Conservation (phyloP, 2,329 filamentous ascomycete species). For the Pseudocercospora ulei region DNA sequence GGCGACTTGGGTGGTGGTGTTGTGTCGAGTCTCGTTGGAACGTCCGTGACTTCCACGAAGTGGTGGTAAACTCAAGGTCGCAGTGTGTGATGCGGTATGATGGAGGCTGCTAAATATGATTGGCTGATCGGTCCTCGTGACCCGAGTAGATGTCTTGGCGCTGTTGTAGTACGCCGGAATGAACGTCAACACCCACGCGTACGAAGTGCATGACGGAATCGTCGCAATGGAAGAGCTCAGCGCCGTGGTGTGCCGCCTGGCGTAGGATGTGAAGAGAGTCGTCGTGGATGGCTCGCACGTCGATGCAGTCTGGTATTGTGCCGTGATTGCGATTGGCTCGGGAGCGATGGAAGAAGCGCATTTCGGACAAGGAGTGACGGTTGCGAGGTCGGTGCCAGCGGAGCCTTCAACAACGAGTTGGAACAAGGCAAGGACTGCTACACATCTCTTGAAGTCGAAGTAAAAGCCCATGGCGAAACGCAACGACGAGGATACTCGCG, state of each 20-base stretch:
- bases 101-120: neutral
- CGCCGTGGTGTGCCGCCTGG: neutral
- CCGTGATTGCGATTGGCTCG: neutral
- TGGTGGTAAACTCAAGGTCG: neutral
- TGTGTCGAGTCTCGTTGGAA: neutral
- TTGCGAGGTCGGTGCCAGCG: neutral
- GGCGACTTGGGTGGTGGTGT: neutral
- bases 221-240: conserved; percentile 1
- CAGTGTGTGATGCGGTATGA: conserved; percentile 5
- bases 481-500: too few relatives aligned
- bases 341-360: neutral
- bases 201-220: conserved; percentile 2
- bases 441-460: too few relatives aligned
- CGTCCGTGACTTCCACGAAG: neutral
- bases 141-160: neutral
- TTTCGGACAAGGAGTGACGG: conserved; percentile 2
- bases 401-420: conserved; percentile 1
- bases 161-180: conserved; percentile 3
- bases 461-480: too few relatives aligned
- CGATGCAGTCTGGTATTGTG: conserved; percentile 1
- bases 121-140: conserved; percentile 5
- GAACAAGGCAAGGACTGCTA: neutral
- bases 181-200: conserved; percentile 7
- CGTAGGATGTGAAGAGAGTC: neutral
- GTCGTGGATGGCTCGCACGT: neutral